Evolutionary conservation across 2,329 filamentous ascomycete genomes (phyloP), one percentile per base, ranked within the genome.

Genomic region (Exophiala dermatitidis): DNA sequence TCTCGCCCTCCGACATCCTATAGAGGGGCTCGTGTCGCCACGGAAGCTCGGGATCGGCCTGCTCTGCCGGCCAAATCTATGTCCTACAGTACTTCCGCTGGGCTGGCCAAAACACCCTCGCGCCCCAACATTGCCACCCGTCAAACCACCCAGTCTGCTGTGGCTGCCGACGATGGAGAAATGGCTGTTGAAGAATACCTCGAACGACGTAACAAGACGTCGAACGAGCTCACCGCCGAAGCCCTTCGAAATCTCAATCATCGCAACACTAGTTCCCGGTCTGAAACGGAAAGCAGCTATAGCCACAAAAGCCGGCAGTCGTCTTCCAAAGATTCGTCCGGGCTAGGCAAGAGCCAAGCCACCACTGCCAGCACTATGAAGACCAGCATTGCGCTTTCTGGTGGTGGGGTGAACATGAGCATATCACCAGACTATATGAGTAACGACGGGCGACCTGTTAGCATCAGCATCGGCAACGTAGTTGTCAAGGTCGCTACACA

Each of bases 311-410:
- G 58, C 38, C 60, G 54, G 30, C 58, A 62, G 29, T 62, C 60
- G 19, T 62, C 60, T 9, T 62, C 60, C 28, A 62, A 62, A 33
- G 59, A 61, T 32, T 62, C 60, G 3, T 62, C 60, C 34, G 54
- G 57, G 3, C 58, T 48, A 10, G 58, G 53, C 34, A 51, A 53
- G 40, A 58, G 55, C 48, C 55, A 58, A 28, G 12, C 38, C 28
- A 42, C 53, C 5, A 54, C 48, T 37, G 48, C 37, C 19, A 19
- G 19, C 19, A 19, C 19, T 30, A 53, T 45, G 7, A 53, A 48
- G 37, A 60, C 58, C 4, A 57, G 47, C 41, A 56, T 60, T 19
- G 57, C 46, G 19, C 45, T 58, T 28, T 45, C 55, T 28, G 46
- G 48, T 28, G 46, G 48, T 19, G 58, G 58, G 30, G 31, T 60